Evolutionary conservation across 768 basidiomycete species (phyloP).

Genomic region (Kwoniella heveanensis): DNA sequence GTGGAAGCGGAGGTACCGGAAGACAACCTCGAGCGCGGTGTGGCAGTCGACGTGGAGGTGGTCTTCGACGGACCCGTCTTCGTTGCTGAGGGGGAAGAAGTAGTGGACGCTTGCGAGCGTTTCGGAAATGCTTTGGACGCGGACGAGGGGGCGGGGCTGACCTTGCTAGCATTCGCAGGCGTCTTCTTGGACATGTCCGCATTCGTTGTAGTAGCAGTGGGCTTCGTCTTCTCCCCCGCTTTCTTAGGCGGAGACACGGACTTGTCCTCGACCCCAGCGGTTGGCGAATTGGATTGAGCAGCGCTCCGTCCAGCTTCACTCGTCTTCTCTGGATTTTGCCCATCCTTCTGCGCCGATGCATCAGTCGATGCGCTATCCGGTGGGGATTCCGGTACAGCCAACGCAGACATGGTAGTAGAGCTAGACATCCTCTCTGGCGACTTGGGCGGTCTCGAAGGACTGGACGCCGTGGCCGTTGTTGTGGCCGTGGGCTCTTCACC

Average conservation of each 20-base stretch:
- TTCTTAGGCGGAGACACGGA: neutral
- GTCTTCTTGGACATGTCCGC: neutral
- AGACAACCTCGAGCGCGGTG: slow-evolving; percentile 3
- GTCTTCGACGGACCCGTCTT: neutral
- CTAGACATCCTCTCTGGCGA: slow-evolving; percentile 17
- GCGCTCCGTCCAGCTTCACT: neutral
- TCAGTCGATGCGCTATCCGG: too few species aligned
- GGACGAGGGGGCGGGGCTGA: neutral
- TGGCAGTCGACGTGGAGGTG: neutral
- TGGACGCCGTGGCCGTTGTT: too few species aligned
- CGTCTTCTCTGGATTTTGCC: neutral
- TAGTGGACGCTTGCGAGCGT: neutral
- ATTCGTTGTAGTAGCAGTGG: neutral
- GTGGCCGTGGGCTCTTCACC: neutral
- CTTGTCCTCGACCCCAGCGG: too few species aligned
- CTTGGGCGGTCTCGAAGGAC: slow-evolving; percentile 19
- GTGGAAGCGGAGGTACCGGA: slow-evolving; percentile 1
- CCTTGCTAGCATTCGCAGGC: neutral
- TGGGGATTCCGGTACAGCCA: slow-evolving; percentile 5
- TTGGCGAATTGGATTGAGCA: too few species aligned
- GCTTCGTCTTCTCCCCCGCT: neutral
- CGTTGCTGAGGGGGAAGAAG: neutral
- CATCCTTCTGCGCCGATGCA: neutral
- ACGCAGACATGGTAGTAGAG: slow-evolving; percentile 13
- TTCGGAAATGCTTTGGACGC: neutral